Evolutionary conservation across 2,329 filamentous ascomycete species (phyloP).

Genomic region (Sporothrix dimorphospora): DNA sequence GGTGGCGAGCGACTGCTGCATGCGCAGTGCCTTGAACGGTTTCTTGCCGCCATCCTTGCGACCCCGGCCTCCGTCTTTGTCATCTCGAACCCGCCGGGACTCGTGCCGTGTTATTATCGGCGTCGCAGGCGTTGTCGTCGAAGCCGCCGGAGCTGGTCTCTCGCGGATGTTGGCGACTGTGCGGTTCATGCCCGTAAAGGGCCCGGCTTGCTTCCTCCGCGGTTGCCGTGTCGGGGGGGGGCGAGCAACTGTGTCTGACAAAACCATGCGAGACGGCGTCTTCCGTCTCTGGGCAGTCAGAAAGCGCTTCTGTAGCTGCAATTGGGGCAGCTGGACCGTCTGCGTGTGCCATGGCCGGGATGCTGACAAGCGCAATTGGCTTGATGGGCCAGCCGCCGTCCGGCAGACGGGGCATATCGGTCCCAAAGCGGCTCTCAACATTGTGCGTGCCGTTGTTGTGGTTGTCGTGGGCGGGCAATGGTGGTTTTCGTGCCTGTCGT

Average conservation of each 20-base stretch:
- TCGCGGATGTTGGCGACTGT: slow-evolving; percentile 51
- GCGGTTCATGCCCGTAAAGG: slow-evolving; percentile 61
- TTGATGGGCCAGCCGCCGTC: neutral
- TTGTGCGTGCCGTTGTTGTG: slow-evolving; percentile 23
- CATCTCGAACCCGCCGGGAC: slow-evolving; percentile 19
- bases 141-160: slow-evolving; percentile 33
- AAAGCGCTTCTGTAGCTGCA: slow-evolving; percentile 28
- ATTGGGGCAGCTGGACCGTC: neutral
- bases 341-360: neutral
- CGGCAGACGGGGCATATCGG: slow-evolving; percentile 34
- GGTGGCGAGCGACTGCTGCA: slow-evolving; percentile 79
- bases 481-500: slow-evolving; percentile 4
- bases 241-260: slow-evolving; percentile 57
- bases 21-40: slow-evolving; percentile 82
- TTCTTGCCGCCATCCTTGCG: slow-evolving; percentile 39
- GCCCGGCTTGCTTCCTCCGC: slow-evolving; percentile 50
- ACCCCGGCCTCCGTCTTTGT: slow-evolving; percentile 26
- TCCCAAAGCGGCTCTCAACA: slow-evolving; percentile 31
- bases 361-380: neutral
- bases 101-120: slow-evolving; percentile 23
- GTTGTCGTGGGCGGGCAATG: neutral
- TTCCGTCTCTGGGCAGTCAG: slow-evolving; percentile 27
- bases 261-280: slow-evolving; percentile 59
- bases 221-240: slow-evolving; percentile 42
- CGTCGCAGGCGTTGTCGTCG: slow-evolving; percentile 27